Percentiles rank a stretch among this genome's conserved stretches.
These are phyloP conservation scores for Canavalia gladiata DNA, from an alignment of 306 rosid species.

Conservation along the genomic window DNA sequence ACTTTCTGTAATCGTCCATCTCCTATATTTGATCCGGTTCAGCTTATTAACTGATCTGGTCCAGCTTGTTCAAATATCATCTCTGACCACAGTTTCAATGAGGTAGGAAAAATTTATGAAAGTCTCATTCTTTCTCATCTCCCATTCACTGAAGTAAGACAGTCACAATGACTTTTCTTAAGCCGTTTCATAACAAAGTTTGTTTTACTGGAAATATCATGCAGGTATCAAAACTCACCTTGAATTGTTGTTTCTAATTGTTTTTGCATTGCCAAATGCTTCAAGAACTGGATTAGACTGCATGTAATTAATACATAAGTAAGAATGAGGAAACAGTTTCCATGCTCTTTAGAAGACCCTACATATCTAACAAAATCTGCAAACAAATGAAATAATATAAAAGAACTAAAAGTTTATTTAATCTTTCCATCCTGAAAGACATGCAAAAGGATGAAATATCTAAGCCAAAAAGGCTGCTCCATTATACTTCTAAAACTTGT, in stretches of 20 bases:
- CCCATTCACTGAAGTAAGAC: background rate
- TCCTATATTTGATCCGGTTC: too few species aligned
- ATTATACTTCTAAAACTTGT: conserved; percentile 96
- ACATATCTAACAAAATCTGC: conserved; percentile 22
- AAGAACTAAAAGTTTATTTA: background rate
- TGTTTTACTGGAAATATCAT: conserved; percentile 36
- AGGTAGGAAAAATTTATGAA: background rate
- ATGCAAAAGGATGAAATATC: conserved; percentile 17
- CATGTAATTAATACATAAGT: conserved; percentile 50
- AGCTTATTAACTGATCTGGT: background rate
- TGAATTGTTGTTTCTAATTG: conserved; percentile 97
- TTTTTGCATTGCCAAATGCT: conserved; percentile 99
- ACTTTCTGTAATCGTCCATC: too few species aligned
- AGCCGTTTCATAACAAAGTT: conserved; percentile 25
- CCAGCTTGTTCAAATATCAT: background rate
- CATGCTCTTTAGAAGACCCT: conserved; percentile 17
- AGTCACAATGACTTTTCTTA: conserved; percentile 27
- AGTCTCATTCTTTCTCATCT: background rate
- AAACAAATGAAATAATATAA: conserved; percentile 41
- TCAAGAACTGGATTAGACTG: conserved; percentile 99
- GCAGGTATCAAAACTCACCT: conserved; percentile 68
- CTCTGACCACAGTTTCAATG: background rate
- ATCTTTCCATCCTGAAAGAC: background rate
- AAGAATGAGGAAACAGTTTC: conserved; percentile 48
- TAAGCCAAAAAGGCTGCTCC: conserved; percentile 43